Conservation (phyloP, 2,329 filamentous ascomycete genomes). For the Calonectria pauciramosa region DNA sequence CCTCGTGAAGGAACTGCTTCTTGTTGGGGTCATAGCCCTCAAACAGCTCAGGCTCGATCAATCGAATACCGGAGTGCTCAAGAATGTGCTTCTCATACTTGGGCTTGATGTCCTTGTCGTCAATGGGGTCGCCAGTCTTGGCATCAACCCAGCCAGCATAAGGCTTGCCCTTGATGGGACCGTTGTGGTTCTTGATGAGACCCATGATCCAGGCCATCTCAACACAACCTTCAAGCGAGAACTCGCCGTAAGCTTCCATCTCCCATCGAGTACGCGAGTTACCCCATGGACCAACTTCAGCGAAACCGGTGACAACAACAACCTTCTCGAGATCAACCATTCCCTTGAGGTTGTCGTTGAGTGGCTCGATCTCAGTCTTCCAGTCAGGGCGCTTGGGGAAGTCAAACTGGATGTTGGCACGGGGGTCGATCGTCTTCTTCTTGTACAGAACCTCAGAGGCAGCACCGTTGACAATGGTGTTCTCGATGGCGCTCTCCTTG, state of each 20-base stretch:
- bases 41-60: slow-evolving; percentile 98
- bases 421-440: slow-evolving; percentile 92
- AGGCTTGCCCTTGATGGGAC: slow-evolving; percentile 92
- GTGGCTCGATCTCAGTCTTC: slow-evolving; percentile 89
- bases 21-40: slow-evolving; percentile 97
- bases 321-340: slow-evolving; percentile 99
- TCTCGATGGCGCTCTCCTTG: slow-evolving; percentile 96
- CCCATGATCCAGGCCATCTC: slow-evolving; percentile 99
- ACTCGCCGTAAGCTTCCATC: slow-evolving; percentile 97
- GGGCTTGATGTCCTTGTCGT: slow-evolving; percentile 96
- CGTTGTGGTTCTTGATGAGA: slow-evolving; percentile 98
- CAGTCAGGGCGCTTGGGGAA: slow-evolving; percentile 93
- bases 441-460: slow-evolving; percentile 93
- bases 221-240: slow-evolving; percentile 96
- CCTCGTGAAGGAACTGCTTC: slow-evolving; percentile 98
- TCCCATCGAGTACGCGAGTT: slow-evolving; percentile 99
- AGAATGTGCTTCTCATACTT: slow-evolving; percentile 98
- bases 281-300: slow-evolving; percentile 97
- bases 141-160: slow-evolving; percentile 98
- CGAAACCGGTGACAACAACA: slow-evolving; percentile 96
- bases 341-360: slow-evolving; percentile 90
- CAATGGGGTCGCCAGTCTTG: slow-evolving; percentile 94
- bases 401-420: slow-evolving; percentile 97
- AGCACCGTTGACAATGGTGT: slow-evolving; percentile 96
- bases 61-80: slow-evolving; percentile 95